Evolutionary conservation across 2,329 filamentous ascomycete species (phyloP), one percentile per base, ranked within the genome.

Genomic region (Didymella exigua): DNA sequence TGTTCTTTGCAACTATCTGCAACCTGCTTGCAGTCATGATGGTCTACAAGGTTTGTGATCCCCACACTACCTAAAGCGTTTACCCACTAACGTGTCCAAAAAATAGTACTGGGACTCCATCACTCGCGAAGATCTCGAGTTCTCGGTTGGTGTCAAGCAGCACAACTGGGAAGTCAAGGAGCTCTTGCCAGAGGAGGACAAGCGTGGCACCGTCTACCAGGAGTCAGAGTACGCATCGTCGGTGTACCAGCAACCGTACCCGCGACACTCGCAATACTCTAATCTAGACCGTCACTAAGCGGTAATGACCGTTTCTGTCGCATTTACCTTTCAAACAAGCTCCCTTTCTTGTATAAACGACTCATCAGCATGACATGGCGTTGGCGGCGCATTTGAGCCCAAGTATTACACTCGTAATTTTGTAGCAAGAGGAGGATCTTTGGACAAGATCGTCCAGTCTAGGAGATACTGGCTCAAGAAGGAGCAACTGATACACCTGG

Each of bases 141-240:
- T 99, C 77, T 96, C 92, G 2, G 95, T 99, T 44, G 93, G 93
- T 62, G 91, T 91, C 55, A 91, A 93, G 75, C 89, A 91, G 78
- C 96, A 96, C 79, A 97, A 95, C 75, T 99, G 95, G 95, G 95
- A 99, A 73, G 89, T 98, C 72, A 98, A 98, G 80, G 93, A 98
- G 60, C 82, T 73, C 5, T 61, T 91, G 10, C 82, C 95, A 16
- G 85, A 88, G 38, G 90, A 95, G 62, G 91, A 95, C 52, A 90
- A 93, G 55, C 87, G 89, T 56, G 85, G 89, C 54, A 92, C 90
- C 2, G 77, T 89, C 40, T 95, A 93, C 75, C 86, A 88, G 60
- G 84, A 84, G 2, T 86, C 86, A 59, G 81, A 79, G 45, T 85
- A 86, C 33, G 78, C 83, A 2, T 82, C 79, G 59, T 78, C 76